A percentile compares a stretch with the other conserved stretches of the same genome.
phyloP scores from a whole-genome alignment of 2,329 filamentous ascomycete genomes.

The Calonectria montana region DNA sequence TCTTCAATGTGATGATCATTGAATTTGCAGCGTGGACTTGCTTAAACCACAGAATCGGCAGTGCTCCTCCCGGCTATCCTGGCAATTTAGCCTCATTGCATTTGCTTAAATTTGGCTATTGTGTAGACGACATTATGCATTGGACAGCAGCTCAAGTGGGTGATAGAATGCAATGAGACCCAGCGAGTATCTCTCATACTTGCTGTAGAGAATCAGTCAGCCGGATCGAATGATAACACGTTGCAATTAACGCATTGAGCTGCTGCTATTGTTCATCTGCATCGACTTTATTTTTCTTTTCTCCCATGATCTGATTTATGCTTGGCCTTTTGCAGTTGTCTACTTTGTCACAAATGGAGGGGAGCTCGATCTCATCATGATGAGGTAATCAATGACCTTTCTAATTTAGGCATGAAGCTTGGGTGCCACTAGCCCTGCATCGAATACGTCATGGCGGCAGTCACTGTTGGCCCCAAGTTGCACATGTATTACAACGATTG shows the following conservation, averaged over 20 bases:
- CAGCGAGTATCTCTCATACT: neutral
- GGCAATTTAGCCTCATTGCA: no score
- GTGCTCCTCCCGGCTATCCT: neutral
- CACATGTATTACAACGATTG: constrained; percentile 37
- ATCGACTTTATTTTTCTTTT: neutral
- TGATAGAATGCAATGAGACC: neutral
- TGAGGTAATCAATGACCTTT: constrained; percentile 27
- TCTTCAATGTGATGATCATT: constrained; percentile 11
- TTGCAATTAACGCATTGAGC: neutral
- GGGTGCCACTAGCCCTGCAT: constrained; percentile 26
- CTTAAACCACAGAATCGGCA: neutral
- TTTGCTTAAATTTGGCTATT: neutral
- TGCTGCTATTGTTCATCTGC: neutral
- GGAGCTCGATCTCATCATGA: neutral
- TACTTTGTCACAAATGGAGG: neutral
- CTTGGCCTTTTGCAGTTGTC: no score
- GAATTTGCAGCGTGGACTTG: neutral
- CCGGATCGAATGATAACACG: no score
- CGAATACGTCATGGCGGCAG: constrained; percentile 40
- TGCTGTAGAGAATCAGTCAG: neutral
- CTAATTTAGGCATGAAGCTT: constrained; percentile 39
- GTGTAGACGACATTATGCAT: neutral
- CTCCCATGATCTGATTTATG: neutral
- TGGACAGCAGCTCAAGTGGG: neutral
- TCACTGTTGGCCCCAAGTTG: constrained; percentile 20